Conservation (phyloP, 371 early-diverging fungal genomes). For the Mucor lusitanicus region DNA sequence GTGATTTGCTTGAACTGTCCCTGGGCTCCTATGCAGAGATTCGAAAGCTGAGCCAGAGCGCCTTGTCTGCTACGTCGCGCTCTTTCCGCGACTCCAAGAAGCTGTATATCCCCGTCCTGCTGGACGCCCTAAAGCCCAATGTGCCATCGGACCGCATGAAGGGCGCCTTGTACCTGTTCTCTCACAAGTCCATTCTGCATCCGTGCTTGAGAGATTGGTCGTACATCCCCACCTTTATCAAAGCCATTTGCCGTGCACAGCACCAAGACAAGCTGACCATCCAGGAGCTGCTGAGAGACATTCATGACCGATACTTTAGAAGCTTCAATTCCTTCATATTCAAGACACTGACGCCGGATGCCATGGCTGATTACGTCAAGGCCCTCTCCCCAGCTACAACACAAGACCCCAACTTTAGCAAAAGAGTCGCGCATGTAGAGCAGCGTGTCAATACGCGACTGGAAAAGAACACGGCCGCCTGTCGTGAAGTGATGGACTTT, state of each 20-base stretch:
- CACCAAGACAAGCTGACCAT: conserved; percentile 81
- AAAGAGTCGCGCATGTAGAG: conserved; percentile 31
- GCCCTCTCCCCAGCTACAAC: not conserved
- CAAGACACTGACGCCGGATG: conserved; percentile 27
- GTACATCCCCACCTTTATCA: conserved; percentile 61
- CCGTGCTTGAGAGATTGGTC: conserved; percentile 70
- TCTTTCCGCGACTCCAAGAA: conserved; percentile 62
- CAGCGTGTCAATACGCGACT: not conserved
- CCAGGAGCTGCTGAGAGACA: conserved; percentile 72
- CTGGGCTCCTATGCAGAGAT: conserved; percentile 76
- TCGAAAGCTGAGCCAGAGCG: conserved; percentile 67
- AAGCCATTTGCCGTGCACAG: conserved; percentile 67
- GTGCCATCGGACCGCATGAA: conserved; percentile 69
- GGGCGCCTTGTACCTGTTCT: conserved; percentile 76
- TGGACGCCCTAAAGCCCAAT: conserved; percentile 55
- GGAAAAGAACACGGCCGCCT: conserved; percentile 6
- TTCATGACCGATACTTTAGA: conserved; percentile 62
- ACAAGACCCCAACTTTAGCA: not conserved
- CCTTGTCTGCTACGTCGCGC: conserved; percentile 54
- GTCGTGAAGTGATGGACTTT: conserved; percentile 26
- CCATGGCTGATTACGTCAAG: conserved; percentile 4
- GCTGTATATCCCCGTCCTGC: conserved; percentile 56
- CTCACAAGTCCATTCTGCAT: conserved; percentile 48
- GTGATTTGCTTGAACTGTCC: conserved; percentile 64
- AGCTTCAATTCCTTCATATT: conserved; percentile 49